These are phyloP conservation scores for Solanum hybrid DNA, from an alignment of 305 asterid genomes.

Conservation along the genomic window DNA sequence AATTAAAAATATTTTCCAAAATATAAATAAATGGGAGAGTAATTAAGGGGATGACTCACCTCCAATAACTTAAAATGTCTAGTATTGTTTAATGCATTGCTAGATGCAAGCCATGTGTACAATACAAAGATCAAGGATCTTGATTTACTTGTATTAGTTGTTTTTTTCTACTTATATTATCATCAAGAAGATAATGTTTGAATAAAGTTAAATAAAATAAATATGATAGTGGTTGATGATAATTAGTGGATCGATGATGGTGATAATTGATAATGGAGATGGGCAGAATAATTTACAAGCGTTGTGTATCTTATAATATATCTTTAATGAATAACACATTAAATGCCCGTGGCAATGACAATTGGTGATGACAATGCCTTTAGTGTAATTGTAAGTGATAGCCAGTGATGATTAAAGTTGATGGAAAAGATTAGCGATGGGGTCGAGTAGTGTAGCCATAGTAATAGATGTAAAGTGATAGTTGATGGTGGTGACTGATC, in stretches of 20 bases:
- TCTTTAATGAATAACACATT: background rate
- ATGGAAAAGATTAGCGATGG: background rate
- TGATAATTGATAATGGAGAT: background rate
- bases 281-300: too few species aligned
- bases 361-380: background rate
- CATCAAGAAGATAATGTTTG: background rate
- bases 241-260: background rate
- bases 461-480: background rate
- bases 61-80: background rate
- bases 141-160: background rate
- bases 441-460: background rate
- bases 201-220: background rate
- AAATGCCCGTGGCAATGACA: background rate
- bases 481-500: background rate
- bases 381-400: background rate
- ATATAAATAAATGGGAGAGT: background rate
- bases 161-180: background rate
- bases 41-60: background rate
- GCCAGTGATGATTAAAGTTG: background rate
- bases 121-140: background rate
- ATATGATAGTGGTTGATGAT: background rate
- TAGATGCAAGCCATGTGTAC: background rate
- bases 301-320: too few species aligned
- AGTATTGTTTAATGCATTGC: background rate
- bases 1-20: too few species aligned